Conservation (phyloP, 2,329 filamentous ascomycete species). For the Aspergillus bombycis region DNA sequence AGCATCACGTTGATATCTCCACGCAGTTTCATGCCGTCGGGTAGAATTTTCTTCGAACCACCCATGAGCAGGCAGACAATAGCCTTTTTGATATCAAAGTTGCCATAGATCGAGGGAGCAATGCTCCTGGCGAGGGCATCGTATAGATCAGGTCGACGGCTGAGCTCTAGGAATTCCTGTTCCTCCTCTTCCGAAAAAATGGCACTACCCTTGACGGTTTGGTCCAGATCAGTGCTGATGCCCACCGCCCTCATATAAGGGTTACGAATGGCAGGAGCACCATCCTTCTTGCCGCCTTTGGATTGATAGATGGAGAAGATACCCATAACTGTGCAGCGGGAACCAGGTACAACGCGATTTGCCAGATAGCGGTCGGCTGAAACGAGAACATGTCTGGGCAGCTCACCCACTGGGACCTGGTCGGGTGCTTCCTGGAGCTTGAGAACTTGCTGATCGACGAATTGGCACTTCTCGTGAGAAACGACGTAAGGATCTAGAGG, state of each 20-base stretch:
- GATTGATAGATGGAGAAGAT: constrained; percentile 98
- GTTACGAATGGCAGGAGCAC: constrained; percentile 91
- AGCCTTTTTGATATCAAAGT: constrained; percentile 93
- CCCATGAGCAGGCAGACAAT: constrained; percentile 92
- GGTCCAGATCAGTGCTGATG: constrained; percentile 86
- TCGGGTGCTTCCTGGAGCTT: constrained; percentile 98
- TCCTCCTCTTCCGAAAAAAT: constrained; percentile 94
- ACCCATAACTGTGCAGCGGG: constrained; percentile 91
- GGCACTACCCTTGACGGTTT: constrained; percentile 81
- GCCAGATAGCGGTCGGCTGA: constrained; percentile 96
- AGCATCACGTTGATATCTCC: constrained; percentile 98
- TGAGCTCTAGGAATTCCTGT: constrained; percentile 92
- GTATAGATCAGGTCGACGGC: constrained; percentile 88
- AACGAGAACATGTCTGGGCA: constrained; percentile 91
- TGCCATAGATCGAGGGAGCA: constrained; percentile 96
- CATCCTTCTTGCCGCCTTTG: constrained; percentile 80
- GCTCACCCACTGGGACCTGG: constrained; percentile 93
- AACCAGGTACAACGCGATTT: constrained; percentile 93
- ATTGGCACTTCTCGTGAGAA: constrained; percentile 87
- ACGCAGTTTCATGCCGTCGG: constrained; percentile 95
- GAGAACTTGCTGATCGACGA: constrained; percentile 97
- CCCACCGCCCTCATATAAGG: constrained; percentile 93
- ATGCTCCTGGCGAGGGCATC: constrained; percentile 88
- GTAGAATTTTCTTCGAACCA: constrained; percentile 95
- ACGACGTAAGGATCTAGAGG: constrained; percentile 96